Conservation (phyloP, 345 rosid species). For the Gossypium longicalyx region DNA sequence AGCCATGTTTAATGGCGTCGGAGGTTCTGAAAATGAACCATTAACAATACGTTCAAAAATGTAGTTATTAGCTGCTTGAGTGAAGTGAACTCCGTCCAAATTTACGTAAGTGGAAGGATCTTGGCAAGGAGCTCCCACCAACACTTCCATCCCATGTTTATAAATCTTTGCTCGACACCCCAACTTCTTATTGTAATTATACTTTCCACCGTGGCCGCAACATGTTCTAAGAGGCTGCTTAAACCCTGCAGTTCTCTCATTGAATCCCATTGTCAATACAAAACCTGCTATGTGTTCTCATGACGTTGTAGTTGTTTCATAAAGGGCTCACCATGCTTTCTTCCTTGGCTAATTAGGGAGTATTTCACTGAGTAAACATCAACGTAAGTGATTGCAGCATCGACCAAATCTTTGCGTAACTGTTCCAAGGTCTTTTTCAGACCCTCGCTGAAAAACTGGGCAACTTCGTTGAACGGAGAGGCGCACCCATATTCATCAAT, state of each 20-base stretch:
- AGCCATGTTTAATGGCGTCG: slow-evolving; percentile 42
- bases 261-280: background rate
- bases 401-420: slow-evolving; percentile 42
- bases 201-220: slow-evolving; percentile 85
- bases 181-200: slow-evolving; percentile 39
- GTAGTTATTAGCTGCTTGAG: slow-evolving; percentile 69
- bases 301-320: background rate
- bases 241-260: slow-evolving; percentile 41
- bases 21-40: slow-evolving; percentile 58
- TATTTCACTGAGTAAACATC: slow-evolving; percentile 57
- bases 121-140: slow-evolving; percentile 44
- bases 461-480: slow-evolving; percentile 50
- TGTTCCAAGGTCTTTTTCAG: slow-evolving; percentile 33
- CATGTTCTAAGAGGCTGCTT: slow-evolving; percentile 49
- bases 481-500: slow-evolving; percentile 59
- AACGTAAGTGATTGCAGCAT: slow-evolving; percentile 55
- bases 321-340: slow-evolving; percentile 3
- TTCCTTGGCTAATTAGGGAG: slow-evolving; percentile 39
- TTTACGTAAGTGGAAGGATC: slow-evolving; percentile 39
- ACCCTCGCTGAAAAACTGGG: slow-evolving; percentile 39
- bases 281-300: background rate
- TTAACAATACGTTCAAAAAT: slow-evolving; percentile 33
- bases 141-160: slow-evolving; percentile 36
- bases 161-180: slow-evolving; percentile 43
- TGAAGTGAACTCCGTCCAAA: slow-evolving; percentile 77